phyloP scores from a whole-genome alignment of 2,329 filamentous ascomycete species.

The Talaromyces pinophilus region DNA sequence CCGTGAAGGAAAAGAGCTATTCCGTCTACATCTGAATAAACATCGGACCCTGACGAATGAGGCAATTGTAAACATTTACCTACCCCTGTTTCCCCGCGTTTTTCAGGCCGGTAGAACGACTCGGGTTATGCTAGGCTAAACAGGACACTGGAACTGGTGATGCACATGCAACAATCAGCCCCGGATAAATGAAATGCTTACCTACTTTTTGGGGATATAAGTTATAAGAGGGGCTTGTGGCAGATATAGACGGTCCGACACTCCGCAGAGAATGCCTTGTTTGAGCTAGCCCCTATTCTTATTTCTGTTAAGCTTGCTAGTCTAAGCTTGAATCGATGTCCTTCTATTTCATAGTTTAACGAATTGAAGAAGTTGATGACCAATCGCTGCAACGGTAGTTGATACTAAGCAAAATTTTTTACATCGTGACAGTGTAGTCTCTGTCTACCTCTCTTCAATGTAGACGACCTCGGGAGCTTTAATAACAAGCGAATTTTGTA shows the following conservation, averaged over 20 bases:
- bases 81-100: slow-evolving; percentile 2
- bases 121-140: slow-evolving; percentile 11
- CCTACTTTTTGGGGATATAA: not conserved
- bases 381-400: not conserved
- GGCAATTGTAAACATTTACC: not conserved
- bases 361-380: not conserved
- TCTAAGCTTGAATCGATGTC: not conserved
- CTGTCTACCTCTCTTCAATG: not conserved
- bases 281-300: not conserved
- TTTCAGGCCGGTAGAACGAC: slow-evolving; percentile 8
- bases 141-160: not conserved
- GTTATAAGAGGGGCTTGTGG: not conserved
- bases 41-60: not conserved
- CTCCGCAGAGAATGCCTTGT: not conserved
- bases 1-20: not conserved
- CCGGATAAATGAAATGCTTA: slow-evolving; percentile 8
- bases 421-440: not conserved
- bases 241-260: slow-evolving; percentile 3
- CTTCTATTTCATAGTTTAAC: not conserved
- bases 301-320: not conserved
- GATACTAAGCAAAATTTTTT: not conserved
- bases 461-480: not conserved
- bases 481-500: not conserved
- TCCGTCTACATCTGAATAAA: not conserved
- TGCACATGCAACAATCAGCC: not conserved